phyloP scores from a whole-genome alignment of 78 protist species.

The Thecamonas trahens region DNA sequence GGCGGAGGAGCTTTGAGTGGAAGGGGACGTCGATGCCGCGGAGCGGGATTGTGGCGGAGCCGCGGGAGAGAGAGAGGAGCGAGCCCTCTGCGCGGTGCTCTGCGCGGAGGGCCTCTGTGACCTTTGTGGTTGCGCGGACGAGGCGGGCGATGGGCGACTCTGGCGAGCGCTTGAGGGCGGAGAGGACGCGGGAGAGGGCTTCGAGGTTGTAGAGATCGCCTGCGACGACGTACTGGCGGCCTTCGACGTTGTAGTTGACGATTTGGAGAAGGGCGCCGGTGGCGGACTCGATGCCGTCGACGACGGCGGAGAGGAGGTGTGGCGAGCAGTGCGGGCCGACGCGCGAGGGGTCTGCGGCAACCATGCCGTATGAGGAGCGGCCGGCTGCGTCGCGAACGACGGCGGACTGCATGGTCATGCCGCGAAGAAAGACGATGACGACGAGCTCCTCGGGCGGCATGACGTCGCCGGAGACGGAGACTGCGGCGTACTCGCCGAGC shows the following conservation, averaged over 20 bases:
- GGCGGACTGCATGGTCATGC: conserved; percentile 59
- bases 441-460: conserved; percentile 26
- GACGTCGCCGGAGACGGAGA: conserved; percentile 28
- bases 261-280: conserved; percentile 28
- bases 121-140: too few species aligned
- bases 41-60: conserved; percentile 53
- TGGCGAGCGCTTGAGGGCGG: neutral
- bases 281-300: neutral
- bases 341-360: conserved; percentile 46
- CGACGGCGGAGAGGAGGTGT: conserved; percentile 3
- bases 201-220: conserved; percentile 36
- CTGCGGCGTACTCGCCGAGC: conserved; percentile 66
- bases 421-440: conserved; percentile 40
- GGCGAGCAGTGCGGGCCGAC: conserved; percentile 6
- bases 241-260: conserved; percentile 60
- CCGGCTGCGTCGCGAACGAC: conserved; percentile 38
- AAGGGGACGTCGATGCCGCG: conserved; percentile 74
- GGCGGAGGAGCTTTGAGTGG: conserved; percentile 47
- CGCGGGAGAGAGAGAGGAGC: conserved; percentile 17
- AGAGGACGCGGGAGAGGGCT: conserved; percentile 18
- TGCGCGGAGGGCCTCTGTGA: neutral
- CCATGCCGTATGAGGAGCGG: conserved; percentile 51
- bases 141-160: neutral
- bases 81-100: neutral
- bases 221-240: conserved; percentile 54